Evolutionary conservation across 2,329 filamentous ascomycete genomes (phyloP).

Genomic region (Lachnellula willkommii): DNA sequence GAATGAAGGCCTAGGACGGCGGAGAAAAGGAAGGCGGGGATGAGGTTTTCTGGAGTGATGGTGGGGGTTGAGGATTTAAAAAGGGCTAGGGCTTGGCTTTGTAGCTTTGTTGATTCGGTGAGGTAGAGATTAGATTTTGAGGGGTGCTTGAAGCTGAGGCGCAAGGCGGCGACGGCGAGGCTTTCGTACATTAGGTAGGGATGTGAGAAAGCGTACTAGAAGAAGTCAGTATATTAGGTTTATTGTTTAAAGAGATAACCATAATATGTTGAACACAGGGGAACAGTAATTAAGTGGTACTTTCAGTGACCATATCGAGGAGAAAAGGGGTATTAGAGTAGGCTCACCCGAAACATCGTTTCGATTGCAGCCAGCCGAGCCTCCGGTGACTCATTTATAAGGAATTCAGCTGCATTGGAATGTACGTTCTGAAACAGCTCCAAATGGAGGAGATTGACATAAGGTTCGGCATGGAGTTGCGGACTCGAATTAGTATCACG

Average conservation of each 20-base stretch:
- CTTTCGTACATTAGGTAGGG: slow-evolving; percentile 33
- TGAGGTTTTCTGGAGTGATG: slow-evolving; percentile 18
- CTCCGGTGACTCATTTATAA: neutral
- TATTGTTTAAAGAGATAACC: neutral
- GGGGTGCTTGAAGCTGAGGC: slow-evolving; percentile 27
- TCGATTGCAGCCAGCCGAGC: neutral
- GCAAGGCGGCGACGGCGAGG: slow-evolving; percentile 32
- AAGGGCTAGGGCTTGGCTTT: slow-evolving; percentile 26
- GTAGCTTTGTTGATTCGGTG: slow-evolving; percentile 31
- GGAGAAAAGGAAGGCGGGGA: slow-evolving; percentile 30
- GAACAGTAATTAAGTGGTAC: no score
- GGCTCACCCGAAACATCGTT: neutral
- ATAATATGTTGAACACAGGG: no score
- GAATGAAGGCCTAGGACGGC: slow-evolving; percentile 31
- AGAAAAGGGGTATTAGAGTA: no score
- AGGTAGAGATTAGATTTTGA: slow-evolving; percentile 23
- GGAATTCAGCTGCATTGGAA: neutral
- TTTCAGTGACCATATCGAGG: no score
- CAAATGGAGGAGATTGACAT: slow-evolving; percentile 31
- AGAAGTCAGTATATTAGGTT: neutral
- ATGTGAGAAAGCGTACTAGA: slow-evolving; percentile 13
- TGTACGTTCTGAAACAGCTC: slow-evolving; percentile 37
- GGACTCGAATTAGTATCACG: neutral
- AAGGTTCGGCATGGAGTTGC: neutral
- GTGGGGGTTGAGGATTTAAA: slow-evolving; percentile 28